phyloP scores from a whole-genome alignment of 768 basidiomycete genomes.

The Boletus rubropictus region DNA sequence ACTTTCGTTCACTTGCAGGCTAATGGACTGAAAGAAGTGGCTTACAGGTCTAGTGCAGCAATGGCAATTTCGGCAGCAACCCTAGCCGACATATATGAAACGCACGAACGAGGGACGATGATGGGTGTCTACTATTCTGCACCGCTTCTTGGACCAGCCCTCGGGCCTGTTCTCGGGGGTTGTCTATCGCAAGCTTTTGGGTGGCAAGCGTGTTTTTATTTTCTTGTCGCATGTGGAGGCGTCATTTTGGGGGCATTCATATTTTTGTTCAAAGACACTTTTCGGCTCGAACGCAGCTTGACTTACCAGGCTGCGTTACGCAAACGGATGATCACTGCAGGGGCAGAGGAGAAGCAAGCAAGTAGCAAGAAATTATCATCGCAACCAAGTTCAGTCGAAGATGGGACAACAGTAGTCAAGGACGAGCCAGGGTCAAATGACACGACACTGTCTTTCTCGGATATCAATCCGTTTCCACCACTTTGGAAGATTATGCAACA shows the following conservation, averaged over 20 bases:
- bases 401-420: conserved; percentile 12
- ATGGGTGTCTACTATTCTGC: conserved; percentile 81
- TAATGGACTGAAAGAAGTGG: conserved; percentile 4
- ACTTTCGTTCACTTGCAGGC: background rate
- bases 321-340: conserved; percentile 32
- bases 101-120: conserved; percentile 66
- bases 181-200: conserved; percentile 56
- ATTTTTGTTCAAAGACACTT: conserved; percentile 75
- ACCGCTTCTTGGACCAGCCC: conserved; percentile 67
- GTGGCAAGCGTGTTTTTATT: conserved; percentile 85
- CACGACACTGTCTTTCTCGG: conserved; percentile 54
- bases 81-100: conserved; percentile 73
- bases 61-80: conserved; percentile 72
- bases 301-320: conserved; percentile 67
- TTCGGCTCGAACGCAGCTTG: conserved; percentile 74
- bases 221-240: conserved; percentile 61
- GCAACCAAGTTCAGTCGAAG: conserved; percentile 21
- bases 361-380: conserved; percentile 12
- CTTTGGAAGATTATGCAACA: conserved; percentile 52
- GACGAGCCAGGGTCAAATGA: conserved; percentile 17
- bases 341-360: conserved; percentile 10
- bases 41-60: conserved; percentile 54
- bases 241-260: conserved; percentile 51
- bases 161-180: conserved; percentile 72
- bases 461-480: conserved; percentile 72